Conservation (phyloP, 2,329 filamentous ascomycete genomes). For the Lasiodiplodia sp. region DNA sequence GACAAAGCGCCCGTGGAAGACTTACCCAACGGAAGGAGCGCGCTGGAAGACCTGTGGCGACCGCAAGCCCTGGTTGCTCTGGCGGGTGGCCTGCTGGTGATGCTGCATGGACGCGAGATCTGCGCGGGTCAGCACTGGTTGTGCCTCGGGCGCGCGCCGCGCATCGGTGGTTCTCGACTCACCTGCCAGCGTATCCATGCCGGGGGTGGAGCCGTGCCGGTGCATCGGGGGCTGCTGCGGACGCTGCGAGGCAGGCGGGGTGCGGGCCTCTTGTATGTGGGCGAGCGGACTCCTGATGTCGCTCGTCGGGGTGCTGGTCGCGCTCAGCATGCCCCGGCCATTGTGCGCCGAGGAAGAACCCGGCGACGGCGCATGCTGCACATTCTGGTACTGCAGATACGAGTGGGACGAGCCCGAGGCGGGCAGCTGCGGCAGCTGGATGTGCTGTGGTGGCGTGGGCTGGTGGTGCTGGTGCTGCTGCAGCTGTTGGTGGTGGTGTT, state of each 20-base stretch:
- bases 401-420: slow-evolving; percentile 10
- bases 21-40: slow-evolving; percentile 48
- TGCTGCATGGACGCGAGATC: slow-evolving; percentile 58
- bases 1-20: slow-evolving; percentile 24
- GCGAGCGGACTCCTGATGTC: slow-evolving; percentile 31
- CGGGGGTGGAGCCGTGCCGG: slow-evolving; percentile 53
- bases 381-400: slow-evolving; percentile 17
- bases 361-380: slow-evolving; percentile 25
- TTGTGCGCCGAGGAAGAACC: slow-evolving; percentile 23
- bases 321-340: slow-evolving; percentile 28
- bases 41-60: slow-evolving; percentile 37
- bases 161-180: slow-evolving; percentile 32
- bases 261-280: slow-evolving; percentile 33
- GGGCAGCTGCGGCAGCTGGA: slow-evolving; percentile 16
- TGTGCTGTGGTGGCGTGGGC: slow-evolving; percentile 7
- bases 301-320: slow-evolving; percentile 28
- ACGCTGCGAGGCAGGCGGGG: slow-evolving; percentile 37
- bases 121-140: slow-evolving; percentile 34
- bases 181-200: slow-evolving; percentile 59
- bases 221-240: slow-evolving; percentile 43
- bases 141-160: neutral
- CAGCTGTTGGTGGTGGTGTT: slow-evolving; percentile 16
- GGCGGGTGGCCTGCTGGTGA: slow-evolving; percentile 51
- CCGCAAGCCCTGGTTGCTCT: slow-evolving; percentile 41
- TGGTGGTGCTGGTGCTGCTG: slow-evolving; percentile 10